A percentile compares a stretch with the other conserved stretches of the same genome.
Evolutionary conservation across 2,329 filamentous ascomycete genomes (phyloP).

Genomic region (Phialocephala sp.): DNA sequence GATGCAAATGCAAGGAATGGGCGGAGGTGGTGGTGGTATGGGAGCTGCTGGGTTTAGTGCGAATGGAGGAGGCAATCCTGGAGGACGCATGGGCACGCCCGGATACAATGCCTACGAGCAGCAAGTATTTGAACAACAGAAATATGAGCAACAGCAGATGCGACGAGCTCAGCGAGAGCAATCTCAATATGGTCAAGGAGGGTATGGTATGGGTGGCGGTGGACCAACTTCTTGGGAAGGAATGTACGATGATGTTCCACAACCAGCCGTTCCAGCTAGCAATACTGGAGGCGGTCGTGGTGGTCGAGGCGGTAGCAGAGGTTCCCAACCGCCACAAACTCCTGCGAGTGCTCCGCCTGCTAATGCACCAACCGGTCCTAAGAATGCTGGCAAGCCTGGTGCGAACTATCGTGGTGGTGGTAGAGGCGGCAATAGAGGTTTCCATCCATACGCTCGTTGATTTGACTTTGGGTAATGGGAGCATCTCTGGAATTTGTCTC

Average conservation of each 20-base stretch:
- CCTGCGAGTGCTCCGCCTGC: conserved; percentile 67
- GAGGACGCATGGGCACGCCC: conserved; percentile 48
- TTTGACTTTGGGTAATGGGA: conserved; percentile 7
- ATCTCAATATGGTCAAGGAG: conserved; percentile 43
- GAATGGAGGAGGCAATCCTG: conserved; percentile 48
- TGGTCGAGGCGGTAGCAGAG: conserved; percentile 37
- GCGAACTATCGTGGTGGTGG: conserved; percentile 94
- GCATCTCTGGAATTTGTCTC: conserved; percentile 7
- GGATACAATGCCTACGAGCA: conserved; percentile 68
- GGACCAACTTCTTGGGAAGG: conserved; percentile 92
- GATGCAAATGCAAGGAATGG: conserved; percentile 50
- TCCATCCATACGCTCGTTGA: conserved; percentile 72
- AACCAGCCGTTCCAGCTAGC: conserved; percentile 63
- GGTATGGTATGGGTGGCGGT: conserved; percentile 57
- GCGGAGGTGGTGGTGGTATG: conserved; percentile 32
- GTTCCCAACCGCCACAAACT: conserved; percentile 43
- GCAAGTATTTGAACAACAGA: conserved; percentile 77
- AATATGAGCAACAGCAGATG: conserved; percentile 72
- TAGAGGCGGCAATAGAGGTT: conserved; percentile 75
- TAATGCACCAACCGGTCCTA: conserved; percentile 91
- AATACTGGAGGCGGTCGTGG: conserved; percentile 49
- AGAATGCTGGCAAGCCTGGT: conserved; percentile 90
- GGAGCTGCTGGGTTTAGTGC: conserved; percentile 40
- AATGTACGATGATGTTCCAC: conserved; percentile 96
- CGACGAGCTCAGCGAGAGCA: conserved; percentile 50